These are phyloP conservation scores for Polytolypa hystricis DNA, from an alignment of 2,329 filamentous ascomycete species.

Conservation along the genomic window DNA sequence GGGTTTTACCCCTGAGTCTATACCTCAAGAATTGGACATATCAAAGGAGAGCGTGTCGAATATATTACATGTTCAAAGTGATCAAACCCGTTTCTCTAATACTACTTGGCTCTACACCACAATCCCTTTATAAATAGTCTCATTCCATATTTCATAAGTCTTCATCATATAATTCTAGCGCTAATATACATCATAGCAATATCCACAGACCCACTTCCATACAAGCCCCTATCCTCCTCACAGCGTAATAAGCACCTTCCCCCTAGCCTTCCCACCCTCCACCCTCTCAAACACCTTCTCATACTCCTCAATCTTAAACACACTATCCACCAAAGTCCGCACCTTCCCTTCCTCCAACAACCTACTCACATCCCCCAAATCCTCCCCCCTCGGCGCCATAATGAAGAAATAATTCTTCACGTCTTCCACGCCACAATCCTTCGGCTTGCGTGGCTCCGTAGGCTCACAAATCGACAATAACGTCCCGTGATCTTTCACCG, in stretches of 20 bases:
- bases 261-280: slow-evolving; percentile 29
- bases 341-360: slow-evolving; percentile 30
- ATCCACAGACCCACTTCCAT: no score
- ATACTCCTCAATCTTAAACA: slow-evolving; percentile 31
- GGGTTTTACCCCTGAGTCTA: no score
- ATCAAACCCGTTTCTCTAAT: no score
- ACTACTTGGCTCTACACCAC: no score
- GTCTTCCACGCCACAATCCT: slow-evolving; percentile 12
- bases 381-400: slow-evolving; percentile 25
- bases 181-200: no score
- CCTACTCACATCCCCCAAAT: slow-evolving; percentile 27
- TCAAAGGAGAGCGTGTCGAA: no score
- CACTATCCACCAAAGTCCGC: slow-evolving; percentile 29
- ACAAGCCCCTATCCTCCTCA: no score
- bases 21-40: no score
- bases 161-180: no score
- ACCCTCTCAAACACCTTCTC: slow-evolving; percentile 29
- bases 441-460: slow-evolving; percentile 21
- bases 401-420: slow-evolving; percentile 32
- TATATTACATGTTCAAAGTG: no score
- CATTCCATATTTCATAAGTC: no score
- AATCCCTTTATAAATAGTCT: no score
- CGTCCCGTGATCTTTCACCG: slow-evolving; percentile 24
- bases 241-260: slow-evolving; percentile 30
- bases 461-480: slow-evolving; percentile 32